phyloP scores from a whole-genome alignment of 768 basidiomycete species.

The Psilocybe azurescens region DNA sequence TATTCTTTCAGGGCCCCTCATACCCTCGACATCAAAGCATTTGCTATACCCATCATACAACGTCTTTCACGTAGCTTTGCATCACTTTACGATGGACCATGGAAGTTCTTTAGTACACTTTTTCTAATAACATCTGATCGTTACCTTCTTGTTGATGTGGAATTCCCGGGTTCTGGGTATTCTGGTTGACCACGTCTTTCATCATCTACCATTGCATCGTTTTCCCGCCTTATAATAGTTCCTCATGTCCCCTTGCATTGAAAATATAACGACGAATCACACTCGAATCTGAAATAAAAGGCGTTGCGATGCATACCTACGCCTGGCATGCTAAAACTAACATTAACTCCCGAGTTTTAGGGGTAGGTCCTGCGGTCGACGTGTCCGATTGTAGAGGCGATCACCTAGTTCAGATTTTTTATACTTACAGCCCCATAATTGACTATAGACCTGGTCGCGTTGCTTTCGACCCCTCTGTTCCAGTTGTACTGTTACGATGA shows the following conservation, averaged over 20 bases:
- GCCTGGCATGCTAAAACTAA: too few species aligned
- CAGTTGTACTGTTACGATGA: too few species aligned
- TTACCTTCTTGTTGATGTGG: constrained; percentile 21
- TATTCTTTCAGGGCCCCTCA: constrained; percentile 20
- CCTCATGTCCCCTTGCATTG: constrained; percentile 13
- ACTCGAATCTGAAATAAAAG: background rate
- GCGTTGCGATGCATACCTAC: too few species aligned
- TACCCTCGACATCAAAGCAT: constrained; percentile 36
- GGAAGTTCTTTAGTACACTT: constrained; percentile 32
- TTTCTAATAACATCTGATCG: constrained; percentile 38
- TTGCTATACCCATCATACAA: constrained; percentile 45
- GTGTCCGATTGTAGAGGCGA: too few species aligned
- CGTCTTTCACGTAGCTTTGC: constrained; percentile 34
- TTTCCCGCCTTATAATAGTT: constrained; percentile 19
- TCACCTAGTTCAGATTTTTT: too few species aligned
- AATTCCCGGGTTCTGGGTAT: constrained; percentile 18
- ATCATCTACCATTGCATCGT: constrained; percentile 20
- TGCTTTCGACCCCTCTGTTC: too few species aligned
- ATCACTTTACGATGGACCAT: constrained; percentile 37
- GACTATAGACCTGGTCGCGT: too few species aligned
- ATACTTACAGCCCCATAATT: too few species aligned
- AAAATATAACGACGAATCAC: constrained; percentile 17
- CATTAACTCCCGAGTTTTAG: too few species aligned
- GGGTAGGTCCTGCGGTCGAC: too few species aligned
- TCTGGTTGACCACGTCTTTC: constrained; percentile 18